Evolutionary conservation across 1,284 basidiomycete genomes (phyloP).

Genomic region (Heliocybe sulcata): DNA sequence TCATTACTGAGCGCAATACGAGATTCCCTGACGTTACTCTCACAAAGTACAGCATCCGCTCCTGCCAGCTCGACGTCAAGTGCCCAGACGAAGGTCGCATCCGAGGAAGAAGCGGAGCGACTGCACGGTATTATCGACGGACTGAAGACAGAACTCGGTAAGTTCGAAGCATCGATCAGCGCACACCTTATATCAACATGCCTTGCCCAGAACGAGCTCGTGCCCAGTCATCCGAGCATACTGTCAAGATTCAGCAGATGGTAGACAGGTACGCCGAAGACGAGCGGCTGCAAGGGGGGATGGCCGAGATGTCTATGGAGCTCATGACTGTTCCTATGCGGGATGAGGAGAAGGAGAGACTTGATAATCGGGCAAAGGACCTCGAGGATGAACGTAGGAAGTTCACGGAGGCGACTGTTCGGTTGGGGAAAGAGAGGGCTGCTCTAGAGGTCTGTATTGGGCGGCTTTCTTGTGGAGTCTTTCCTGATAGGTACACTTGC

Average conservation of each 20-base stretch:
- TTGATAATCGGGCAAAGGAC: constrained; percentile 42
- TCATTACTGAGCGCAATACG: constrained; percentile 39
- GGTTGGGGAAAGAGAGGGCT: constrained; percentile 59
- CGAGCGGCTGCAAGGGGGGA: constrained; percentile 17
- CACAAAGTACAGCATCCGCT: constrained; percentile 11
- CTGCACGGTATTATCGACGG: constrained; percentile 38
- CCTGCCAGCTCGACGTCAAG: constrained; percentile 9
- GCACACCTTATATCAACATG: constrained; percentile 3
- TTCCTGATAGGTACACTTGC: background rate
- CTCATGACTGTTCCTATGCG: constrained; percentile 41
- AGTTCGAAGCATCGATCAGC: constrained; percentile 9
- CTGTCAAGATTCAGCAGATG: constrained; percentile 39
- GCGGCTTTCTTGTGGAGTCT: background rate
- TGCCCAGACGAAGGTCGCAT: constrained; percentile 3
- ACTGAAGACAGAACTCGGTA: constrained; percentile 55
- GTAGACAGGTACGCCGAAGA: constrained; percentile 44
- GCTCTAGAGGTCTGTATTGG: constrained; percentile 51
- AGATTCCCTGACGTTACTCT: constrained; percentile 22
- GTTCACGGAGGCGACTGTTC: constrained; percentile 57
- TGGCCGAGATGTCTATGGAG: constrained; percentile 38
- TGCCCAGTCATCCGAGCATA: constrained; percentile 11
- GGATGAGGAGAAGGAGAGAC: constrained; percentile 44
- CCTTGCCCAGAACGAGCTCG: constrained; percentile 19
- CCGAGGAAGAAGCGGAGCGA: constrained; percentile 32
- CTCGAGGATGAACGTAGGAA: constrained; percentile 64